Conservation (phyloP, 176 grass and related monocot species). For the Musa troglodytarum region DNA sequence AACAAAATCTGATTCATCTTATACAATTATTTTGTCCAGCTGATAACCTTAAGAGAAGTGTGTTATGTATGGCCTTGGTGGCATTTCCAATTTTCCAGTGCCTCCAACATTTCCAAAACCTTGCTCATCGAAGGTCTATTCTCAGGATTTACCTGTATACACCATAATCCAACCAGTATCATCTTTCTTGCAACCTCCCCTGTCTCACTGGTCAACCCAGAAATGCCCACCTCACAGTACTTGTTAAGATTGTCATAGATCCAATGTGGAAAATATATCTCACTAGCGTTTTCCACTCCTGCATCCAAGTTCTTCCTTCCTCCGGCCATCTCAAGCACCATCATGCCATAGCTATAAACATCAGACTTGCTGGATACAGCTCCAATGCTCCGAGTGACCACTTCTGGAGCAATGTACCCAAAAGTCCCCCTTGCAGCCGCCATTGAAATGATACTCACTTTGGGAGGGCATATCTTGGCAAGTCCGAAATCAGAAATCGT, state of each 20-base stretch:
- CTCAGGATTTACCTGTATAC: conserved; percentile 28
- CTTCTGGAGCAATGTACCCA: conserved; percentile 49
- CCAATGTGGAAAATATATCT: conserved; percentile 47
- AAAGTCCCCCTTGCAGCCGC: conserved; percentile 13
- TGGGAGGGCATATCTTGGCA: conserved; percentile 29
- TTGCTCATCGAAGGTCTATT: conserved; percentile 36
- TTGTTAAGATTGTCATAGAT: conserved; percentile 47
- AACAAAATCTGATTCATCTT: too few species aligned
- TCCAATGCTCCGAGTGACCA: conserved; percentile 38
- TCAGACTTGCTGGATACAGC: conserved; percentile 32
- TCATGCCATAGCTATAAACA: conserved; percentile 57
- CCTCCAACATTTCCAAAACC: conserved; percentile 47
- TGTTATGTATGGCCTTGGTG: background rate
- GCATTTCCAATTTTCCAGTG: conserved; percentile 16
- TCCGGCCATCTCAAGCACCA: background rate
- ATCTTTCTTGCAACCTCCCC: conserved; percentile 34
- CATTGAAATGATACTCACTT: conserved; percentile 10
- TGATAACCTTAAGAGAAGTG: too few species aligned
- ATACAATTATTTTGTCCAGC: too few species aligned
- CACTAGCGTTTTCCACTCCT: conserved; percentile 6
- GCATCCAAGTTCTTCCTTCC: background rate
- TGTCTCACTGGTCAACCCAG: conserved; percentile 24
- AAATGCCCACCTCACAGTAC: conserved; percentile 14
- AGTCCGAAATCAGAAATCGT: conserved; percentile 62
- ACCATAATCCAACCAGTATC: conserved; percentile 48